Base-by-base conservation (phyloP, 495 filamentous ascomycete genomes). In the Poronia punctata region DNA sequence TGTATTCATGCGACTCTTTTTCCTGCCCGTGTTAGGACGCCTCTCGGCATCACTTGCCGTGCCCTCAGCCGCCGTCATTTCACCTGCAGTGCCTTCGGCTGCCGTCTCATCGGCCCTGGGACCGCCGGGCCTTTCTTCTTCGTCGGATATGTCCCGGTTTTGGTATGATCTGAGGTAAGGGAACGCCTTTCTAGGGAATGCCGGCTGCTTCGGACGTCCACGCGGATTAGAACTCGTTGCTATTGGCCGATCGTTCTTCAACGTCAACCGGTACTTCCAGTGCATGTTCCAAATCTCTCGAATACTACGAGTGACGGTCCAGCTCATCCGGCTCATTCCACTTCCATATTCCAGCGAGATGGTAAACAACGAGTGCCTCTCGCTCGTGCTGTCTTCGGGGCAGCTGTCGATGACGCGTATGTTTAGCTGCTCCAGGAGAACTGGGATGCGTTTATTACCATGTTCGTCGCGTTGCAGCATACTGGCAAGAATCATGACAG, bases 401-500 rank as follows among this genome's bases (percentile, higher is more conserved):
- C 60, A 53, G 52, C 84, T 93, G 51, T 95, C 86, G 9, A 75
- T 80, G 27, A 99, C 82, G 11, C 78, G 76, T 35, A 99, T 73
- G 54, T 95, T 94, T 35, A 99, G 71, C 64, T 99, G 92, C 57
- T 99, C 92, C 2, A 99, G 72, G 5, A 99, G 72, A 35, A 99
- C 85, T 1, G 92, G 92, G 31, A 97, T 94, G 22, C 89, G 77
- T 56, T 84, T 92, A 64, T 95, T 92, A 27, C 88, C 88, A 47
- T 95, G 85, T 60, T 99, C 92, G 48, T 99, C 92, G 25, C 92
- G 74, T 61, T 99, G 92, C 53, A 95, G 90, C 82, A 95, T 95
- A 51, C 87, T 95, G 5, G 92, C 92, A 28, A 97, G 64, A 45
- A 99, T 93, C 38, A 97, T 62, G 16, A 87, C 92, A 8, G 92